phyloP scores from a whole-genome alignment of 768 basidiomycete genomes.

The Lanmaoa rubissima region DNA sequence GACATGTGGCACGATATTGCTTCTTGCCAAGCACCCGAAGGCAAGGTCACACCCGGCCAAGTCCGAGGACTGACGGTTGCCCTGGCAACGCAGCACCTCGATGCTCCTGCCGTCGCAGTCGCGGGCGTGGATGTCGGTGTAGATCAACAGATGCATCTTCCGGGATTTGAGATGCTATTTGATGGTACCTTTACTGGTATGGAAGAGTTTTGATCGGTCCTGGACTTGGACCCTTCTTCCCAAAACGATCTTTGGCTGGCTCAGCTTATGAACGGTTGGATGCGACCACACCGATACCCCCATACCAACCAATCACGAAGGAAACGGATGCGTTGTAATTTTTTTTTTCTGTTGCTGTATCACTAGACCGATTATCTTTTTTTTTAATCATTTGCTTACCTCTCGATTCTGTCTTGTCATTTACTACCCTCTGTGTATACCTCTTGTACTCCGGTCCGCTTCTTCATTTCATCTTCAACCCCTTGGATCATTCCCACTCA shows the following conservation, averaged over 20 bases:
- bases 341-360: slow-evolving; percentile 2
- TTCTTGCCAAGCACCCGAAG: not conserved
- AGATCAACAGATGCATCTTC: slow-evolving; percentile 1
- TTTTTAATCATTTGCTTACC: not conserved
- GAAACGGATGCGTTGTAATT: not conserved
- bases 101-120: not conserved
- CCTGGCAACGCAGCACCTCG: slow-evolving; percentile 5
- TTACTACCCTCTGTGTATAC: not conserved
- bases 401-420: not conserved
- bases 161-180: slow-evolving; percentile 19
- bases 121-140: slow-evolving; percentile 6
- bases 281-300: not conserved
- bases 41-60: not conserved
- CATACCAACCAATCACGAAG: not conserved
- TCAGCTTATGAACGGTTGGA: not conserved
- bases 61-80: not conserved
- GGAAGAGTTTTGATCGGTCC: slow-evolving; percentile 8
- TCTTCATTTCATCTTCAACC: not conserved
- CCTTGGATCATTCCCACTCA: not conserved
- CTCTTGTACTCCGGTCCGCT: not conserved
- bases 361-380: not conserved
- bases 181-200: slow-evolving; percentile 10
- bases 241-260: not conserved
- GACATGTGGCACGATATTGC: slow-evolving; percentile 22
- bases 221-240: no score